A percentile compares a stretch with the other conserved stretches of the same genome.
Conservation (phyloP, 2,329 filamentous ascomycete species). For the Fusarium musae region DNA sequence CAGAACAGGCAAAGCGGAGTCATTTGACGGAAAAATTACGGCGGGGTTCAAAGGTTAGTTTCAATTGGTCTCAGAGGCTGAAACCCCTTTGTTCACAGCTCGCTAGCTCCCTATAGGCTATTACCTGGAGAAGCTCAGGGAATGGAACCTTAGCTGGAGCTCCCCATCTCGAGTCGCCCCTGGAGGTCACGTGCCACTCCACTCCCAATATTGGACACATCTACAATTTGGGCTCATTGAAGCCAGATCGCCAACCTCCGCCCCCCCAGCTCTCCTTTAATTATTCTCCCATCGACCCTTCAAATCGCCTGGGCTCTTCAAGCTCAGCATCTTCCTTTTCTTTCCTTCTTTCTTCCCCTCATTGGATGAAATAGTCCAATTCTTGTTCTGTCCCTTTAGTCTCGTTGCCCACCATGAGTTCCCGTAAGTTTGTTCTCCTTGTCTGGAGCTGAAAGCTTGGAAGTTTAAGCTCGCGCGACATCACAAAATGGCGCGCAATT, state of each 20-base stretch:
- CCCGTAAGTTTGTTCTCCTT: conserved; percentile 59
- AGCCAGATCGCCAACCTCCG: conserved; percentile 57
- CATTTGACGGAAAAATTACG: conserved; percentile 36
- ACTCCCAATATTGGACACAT: conserved; percentile 58
- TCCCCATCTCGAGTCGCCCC: conserved; percentile 8
- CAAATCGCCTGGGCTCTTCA: conserved; percentile 51
- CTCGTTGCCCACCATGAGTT: conserved; percentile 63
- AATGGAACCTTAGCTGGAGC: conserved; percentile 11
- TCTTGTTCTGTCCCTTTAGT: conserved; percentile 49
- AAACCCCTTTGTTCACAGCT: conserved; percentile 30
- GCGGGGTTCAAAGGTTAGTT: conserved; percentile 13
- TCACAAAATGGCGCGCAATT: conserved; percentile 43
- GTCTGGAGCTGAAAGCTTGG: conserved; percentile 30
- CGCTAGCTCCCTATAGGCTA: not conserved
- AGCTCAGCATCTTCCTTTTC: conserved; percentile 51
- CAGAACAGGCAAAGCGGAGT: conserved; percentile 29
- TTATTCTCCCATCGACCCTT: conserved; percentile 48
- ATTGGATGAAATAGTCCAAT: conserved; percentile 56
- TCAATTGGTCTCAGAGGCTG: conserved; percentile 27
- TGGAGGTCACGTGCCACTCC: conserved; percentile 50
- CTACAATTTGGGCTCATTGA: conserved; percentile 54
- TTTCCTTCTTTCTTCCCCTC: conserved; percentile 49
- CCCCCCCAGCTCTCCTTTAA: conserved; percentile 52
- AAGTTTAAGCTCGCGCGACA: conserved; percentile 32
- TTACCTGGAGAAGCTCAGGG: conserved; percentile 31